phyloP scores from a whole-genome alignment of 306 rosid genomes.

The Gastrolobium villosum region DNA sequence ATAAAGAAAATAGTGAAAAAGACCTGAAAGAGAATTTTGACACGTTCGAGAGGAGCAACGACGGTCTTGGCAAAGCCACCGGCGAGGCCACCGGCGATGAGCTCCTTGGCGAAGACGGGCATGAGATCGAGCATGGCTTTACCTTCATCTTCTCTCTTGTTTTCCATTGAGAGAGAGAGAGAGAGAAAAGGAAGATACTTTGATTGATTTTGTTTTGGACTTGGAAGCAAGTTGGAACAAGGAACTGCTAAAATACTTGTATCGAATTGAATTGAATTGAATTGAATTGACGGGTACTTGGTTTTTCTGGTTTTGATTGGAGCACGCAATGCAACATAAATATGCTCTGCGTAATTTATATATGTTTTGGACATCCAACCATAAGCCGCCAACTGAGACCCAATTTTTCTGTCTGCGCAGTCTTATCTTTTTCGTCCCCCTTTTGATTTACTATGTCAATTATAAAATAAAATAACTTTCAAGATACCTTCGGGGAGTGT shows the following conservation, averaged over 20 bases:
- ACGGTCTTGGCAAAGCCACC: constrained; percentile 83
- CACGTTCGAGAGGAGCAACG: constrained; percentile 92
- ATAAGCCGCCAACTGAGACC: constrained; percentile 21
- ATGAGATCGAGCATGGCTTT: constrained; percentile 49
- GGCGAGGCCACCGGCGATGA: constrained; percentile 86
- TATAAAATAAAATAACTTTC: too few relatives aligned
- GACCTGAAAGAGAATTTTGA: constrained; percentile 96
- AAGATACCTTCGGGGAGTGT: too few relatives aligned
- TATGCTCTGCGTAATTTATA: background rate
- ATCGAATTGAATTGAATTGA: too few relatives aligned
- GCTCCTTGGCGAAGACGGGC: constrained; percentile 88
- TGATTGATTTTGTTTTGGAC: background rate
- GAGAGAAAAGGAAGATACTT: background rate
- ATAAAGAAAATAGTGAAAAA: background rate
- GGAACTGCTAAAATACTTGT: too few relatives aligned
- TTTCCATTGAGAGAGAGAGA: constrained; percentile 51
- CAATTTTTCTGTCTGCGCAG: background rate
- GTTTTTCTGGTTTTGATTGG: background rate
- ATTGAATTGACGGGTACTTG: too few relatives aligned
- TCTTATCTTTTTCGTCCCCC: background rate
- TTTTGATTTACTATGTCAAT: background rate
- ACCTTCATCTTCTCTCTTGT: constrained; percentile 55
- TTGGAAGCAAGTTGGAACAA: background rate
- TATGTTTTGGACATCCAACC: background rate
- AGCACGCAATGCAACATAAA: too few relatives aligned